Evolutionary conservation across 495 filamentous ascomycete species (phyloP), one percentile per base, ranked within the genome.

Genomic region (Podospora fimiseda): DNA sequence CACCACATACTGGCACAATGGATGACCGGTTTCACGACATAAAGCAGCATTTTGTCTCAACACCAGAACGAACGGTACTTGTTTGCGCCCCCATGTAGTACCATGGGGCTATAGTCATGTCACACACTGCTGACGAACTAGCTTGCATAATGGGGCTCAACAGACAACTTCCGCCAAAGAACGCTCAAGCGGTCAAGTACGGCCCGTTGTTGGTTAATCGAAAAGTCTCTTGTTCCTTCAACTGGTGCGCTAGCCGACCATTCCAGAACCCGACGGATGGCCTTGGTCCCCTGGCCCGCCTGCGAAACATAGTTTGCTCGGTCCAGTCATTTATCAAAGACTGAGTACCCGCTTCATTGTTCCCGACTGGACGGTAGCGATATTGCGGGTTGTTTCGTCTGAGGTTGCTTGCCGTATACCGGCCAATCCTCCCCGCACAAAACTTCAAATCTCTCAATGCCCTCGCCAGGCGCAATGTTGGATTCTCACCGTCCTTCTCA

Each of bases 341-440:
- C 41, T 45, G 27, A 46, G 40, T 33, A 18, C 19, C 51, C 7
- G 37, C 16, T 24, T 43, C 15, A 48, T 44, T 21, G 52, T 48
- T 60, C 53, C 60, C 62, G 33, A 30, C 38, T 19, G 55, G 38
- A 47, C 50, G 62, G 60, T 53, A 63, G 46, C 54, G 51, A 33
- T 24, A 13, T 44, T 22, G 13, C 42, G 22, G 9, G 42, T 44
- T 22, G 18, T 19, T 44, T 44, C 1, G 22, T 23, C 18, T 44
- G 14, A 16, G 14, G 19, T 19, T 22, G 27, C 27, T 33, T 33
- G 27, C 27, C 27, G 27, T 33, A 33, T 33, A 33, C 27, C 11
- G 27, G 27, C 27, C 27, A 33, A 33, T 33, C 27, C 27, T 33
- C 6, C 11, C 27, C 6, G 27, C 11, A n/a, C 27, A 11, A 33